phyloP scores from a whole-genome alignment of 768 basidiomycete genomes.

The Dacryopinax spathularia region DNA sequence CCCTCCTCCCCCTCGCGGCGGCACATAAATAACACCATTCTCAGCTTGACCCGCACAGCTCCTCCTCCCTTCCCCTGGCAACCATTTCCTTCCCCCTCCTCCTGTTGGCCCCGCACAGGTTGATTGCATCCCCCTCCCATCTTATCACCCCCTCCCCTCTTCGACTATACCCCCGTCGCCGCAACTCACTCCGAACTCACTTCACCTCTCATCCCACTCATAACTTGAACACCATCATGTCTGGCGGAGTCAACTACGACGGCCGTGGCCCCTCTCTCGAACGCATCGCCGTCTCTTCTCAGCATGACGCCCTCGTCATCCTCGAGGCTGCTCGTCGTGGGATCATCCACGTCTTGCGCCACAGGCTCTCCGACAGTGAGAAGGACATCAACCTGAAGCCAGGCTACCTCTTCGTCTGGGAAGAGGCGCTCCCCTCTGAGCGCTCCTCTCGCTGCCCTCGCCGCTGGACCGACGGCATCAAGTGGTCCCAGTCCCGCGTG shows the following conservation, averaged over 20 bases:
- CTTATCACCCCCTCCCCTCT: not conserved
- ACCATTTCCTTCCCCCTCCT: not conserved
- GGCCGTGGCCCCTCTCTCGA: not conserved
- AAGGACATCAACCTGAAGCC: slow-evolving; percentile 40
- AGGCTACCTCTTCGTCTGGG: slow-evolving; percentile 56
- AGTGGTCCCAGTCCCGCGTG: slow-evolving; percentile 57
- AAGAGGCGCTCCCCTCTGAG: slow-evolving; percentile 26
- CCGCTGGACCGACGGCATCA: slow-evolving; percentile 46
- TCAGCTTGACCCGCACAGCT: not conserved
- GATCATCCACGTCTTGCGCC: not conserved
- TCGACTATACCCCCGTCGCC: too few species aligned
- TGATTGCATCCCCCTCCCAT: too few species aligned
- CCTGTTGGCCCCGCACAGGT: not conserved
- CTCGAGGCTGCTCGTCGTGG: slow-evolving; percentile 32
- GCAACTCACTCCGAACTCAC: too few species aligned
- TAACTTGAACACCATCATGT: slow-evolving; percentile 22
- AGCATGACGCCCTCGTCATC: slow-evolving; percentile 39
- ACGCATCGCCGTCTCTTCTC: slow-evolving; percentile 23
- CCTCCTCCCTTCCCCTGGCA: not conserved
- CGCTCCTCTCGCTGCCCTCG: not conserved
- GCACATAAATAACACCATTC: not conserved
- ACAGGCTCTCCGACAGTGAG: slow-evolving; percentile 22
- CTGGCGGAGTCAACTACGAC: slow-evolving; percentile 23
- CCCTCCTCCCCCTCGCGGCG: not conserved
- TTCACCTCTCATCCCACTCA: not conserved